These are phyloP conservation scores for Limonium bicolor DNA, from an alignment of 148 eudicot genomes.

Conservation along the genomic window DNA sequence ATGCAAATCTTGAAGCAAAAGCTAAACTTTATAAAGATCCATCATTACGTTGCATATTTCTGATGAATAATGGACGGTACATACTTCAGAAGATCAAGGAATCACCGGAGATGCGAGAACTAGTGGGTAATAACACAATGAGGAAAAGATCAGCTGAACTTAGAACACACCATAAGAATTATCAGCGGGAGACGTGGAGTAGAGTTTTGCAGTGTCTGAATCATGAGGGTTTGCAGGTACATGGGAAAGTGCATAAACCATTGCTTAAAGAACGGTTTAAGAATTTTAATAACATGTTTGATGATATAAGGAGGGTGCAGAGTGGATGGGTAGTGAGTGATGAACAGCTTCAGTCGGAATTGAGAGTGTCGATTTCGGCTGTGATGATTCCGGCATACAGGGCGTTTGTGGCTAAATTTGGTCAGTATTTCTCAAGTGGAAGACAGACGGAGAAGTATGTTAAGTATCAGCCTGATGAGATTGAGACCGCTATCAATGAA, in stretches of 20 bases:
- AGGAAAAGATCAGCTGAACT: constrained; percentile 46
- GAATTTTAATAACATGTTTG: constrained; percentile 41
- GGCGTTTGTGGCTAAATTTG: constrained; percentile 58
- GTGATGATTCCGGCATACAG: constrained; percentile 89
- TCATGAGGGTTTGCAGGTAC: not conserved
- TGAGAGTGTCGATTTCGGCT: constrained; percentile 57
- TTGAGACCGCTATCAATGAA: constrained; percentile 56
- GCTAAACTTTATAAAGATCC: constrained; percentile 52
- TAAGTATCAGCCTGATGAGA: constrained; percentile 84
- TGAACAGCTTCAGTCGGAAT: constrained; percentile 75
- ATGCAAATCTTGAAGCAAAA: constrained; percentile 43
- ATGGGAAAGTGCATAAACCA: not conserved
- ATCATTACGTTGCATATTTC: constrained; percentile 38
- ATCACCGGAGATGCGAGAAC: constrained; percentile 35
- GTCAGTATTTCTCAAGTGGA: constrained; percentile 33
- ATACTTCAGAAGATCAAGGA: constrained; percentile 67
- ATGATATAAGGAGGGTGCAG: constrained; percentile 68
- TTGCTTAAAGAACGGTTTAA: constrained; percentile 7
- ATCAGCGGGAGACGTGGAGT: constrained; percentile 20
- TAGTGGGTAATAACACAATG: constrained; percentile 42
- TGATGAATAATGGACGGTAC: constrained; percentile 86
- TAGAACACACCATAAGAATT: constrained; percentile 63
- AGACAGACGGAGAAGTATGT: constrained; percentile 60
- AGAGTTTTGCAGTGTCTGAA: not conserved
- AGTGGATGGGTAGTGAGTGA: constrained; percentile 87